Evolutionary conservation across 257 asterid genomes (phyloP), one percentile per base, ranked within the genome.

Genomic region (Thymus quinquecostatus): DNA sequence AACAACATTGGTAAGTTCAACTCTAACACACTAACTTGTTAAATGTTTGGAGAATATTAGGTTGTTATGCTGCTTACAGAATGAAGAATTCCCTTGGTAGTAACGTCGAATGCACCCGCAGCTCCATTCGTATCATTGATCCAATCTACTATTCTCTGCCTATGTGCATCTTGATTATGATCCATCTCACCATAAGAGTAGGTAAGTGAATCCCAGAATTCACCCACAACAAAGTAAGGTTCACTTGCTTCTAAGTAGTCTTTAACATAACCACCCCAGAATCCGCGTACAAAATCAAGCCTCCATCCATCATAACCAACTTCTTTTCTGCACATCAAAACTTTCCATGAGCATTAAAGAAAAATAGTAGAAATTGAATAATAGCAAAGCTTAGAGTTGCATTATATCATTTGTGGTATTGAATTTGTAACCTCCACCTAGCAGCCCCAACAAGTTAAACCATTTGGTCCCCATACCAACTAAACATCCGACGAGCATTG

Each of bases 261-360:
- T 87, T 95, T 95, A 57, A 95, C 96, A 68, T 95, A 95, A 64
- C 98, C 99, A 53, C 99, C 98, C 99, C 99, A 95, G 74, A 95
- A 95, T 10, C 99, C 99, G 33, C 98, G 82, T 49, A 83, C 98
- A 73, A 92, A 95, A 76, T 92, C 99, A 77, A 89, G 92, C 74
- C 97, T 88, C 98, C 99, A 95, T 77, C 99, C 99, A 81, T 95
- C 99, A 85, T 92, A 95, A 62, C 99, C 98, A n/a, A 95, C 80
- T 76, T 95, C 99, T 66, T 86, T 71, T 76, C 99, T 95, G 83
- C 57, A 78, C 45, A 70, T 68, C 57, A 79, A 71, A 7, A 7
- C 6, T 10, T 3, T 9, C 64, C 43, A 33, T 32, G 3, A 32
- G 43, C 44, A 32, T 33, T 58, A 9, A 32, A 58, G 44, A 4